These are phyloP conservation scores for Aspergillus jensenii DNA, from an alignment of 2,329 filamentous ascomycete species.

Conservation along the genomic window DNA sequence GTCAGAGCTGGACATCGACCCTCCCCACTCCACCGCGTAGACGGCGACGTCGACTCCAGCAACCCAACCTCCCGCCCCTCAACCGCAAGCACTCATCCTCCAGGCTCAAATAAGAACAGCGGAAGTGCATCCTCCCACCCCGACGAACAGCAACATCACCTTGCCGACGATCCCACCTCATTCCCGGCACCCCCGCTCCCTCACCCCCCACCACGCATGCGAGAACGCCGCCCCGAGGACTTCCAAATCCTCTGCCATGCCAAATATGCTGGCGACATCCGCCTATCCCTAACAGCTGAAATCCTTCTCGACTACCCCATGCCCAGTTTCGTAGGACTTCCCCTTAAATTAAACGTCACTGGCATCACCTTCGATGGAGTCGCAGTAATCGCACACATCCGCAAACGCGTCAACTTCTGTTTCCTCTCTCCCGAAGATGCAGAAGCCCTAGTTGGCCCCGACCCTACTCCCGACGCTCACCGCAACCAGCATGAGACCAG, in stretches of 20 bases:
- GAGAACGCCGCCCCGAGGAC: slow-evolving; percentile 78
- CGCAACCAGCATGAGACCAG: slow-evolving; percentile 25
- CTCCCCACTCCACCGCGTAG: slow-evolving; percentile 25
- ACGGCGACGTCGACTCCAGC: slow-evolving; percentile 36
- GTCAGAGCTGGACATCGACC: slow-evolving; percentile 17
- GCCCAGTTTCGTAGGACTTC: slow-evolving; percentile 95
- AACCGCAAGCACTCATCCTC: slow-evolving; percentile 41
- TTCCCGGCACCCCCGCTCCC: slow-evolving; percentile 16
- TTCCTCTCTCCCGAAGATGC: slow-evolving; percentile 93
- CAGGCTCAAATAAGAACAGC: slow-evolving; percentile 29
- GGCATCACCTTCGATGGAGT: slow-evolving; percentile 94
- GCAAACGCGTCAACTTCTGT: slow-evolving; percentile 86
- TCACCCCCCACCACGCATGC: slow-evolving; percentile 54
- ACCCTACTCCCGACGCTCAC: slow-evolving; percentile 15
- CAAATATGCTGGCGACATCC: slow-evolving; percentile 82
- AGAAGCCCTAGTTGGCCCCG: slow-evolving; percentile 65
- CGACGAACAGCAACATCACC: slow-evolving; percentile 19
- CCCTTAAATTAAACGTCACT: slow-evolving; percentile 90
- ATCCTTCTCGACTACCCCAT: slow-evolving; percentile 97
- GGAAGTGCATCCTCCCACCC: slow-evolving; percentile 24
- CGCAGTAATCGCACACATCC: slow-evolving; percentile 86
- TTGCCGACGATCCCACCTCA: slow-evolving; percentile 17
- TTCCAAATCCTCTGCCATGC: slow-evolving; percentile 91
- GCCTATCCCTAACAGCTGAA: slow-evolving; percentile 86
- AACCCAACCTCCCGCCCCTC: slow-evolving; percentile 44